Evolutionary conservation across 108 stramenopile genomes (phyloP).

Genomic region (Seminavis robusta): DNA sequence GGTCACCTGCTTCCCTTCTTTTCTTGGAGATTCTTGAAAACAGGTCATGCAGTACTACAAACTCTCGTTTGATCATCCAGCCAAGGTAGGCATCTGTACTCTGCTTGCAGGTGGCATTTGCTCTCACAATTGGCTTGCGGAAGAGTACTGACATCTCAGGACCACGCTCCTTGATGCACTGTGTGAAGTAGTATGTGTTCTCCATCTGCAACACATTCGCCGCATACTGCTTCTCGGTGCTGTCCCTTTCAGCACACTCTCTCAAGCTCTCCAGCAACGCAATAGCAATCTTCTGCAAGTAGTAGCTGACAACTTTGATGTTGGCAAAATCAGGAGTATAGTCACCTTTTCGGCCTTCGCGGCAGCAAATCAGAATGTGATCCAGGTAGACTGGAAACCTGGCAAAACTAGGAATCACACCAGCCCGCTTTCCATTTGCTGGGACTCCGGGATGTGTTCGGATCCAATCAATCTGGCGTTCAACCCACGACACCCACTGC

Average conservation of each 20-base stretch:
- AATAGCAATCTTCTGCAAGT: conserved; percentile 85
- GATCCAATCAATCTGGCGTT: conserved; percentile 87
- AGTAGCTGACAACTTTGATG: conserved; percentile 84
- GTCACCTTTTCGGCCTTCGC: conserved; percentile 63
- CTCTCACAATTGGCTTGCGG: conserved; percentile 74
- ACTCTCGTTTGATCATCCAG: conserved; percentile 91
- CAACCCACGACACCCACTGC: conserved; percentile 86
- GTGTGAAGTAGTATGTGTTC: conserved; percentile 86
- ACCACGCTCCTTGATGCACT: conserved; percentile 74
- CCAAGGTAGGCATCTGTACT: conserved; percentile 88
- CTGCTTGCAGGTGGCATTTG: conserved; percentile 78
- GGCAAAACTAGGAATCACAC: conserved; percentile 75
- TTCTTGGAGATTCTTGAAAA: conserved; percentile 82
- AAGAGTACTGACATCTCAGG: conserved; percentile 59
- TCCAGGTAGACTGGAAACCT: conserved; percentile 81
- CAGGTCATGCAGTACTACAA: conserved; percentile 81
- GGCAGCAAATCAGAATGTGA: conserved; percentile 74
- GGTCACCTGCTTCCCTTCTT: conserved; percentile 78
- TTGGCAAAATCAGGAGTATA: conserved; percentile 73
- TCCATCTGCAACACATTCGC: conserved; percentile 87
- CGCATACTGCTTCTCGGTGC: conserved; percentile 84
- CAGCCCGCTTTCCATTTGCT: conserved; percentile 80
- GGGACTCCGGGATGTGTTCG: conserved; percentile 78
- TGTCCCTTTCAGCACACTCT: conserved; percentile 67
- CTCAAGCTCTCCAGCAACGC: conserved; percentile 77